phyloP scores from a whole-genome alignment of 345 rosid species.

The Noccaea bulbosa region DNA sequence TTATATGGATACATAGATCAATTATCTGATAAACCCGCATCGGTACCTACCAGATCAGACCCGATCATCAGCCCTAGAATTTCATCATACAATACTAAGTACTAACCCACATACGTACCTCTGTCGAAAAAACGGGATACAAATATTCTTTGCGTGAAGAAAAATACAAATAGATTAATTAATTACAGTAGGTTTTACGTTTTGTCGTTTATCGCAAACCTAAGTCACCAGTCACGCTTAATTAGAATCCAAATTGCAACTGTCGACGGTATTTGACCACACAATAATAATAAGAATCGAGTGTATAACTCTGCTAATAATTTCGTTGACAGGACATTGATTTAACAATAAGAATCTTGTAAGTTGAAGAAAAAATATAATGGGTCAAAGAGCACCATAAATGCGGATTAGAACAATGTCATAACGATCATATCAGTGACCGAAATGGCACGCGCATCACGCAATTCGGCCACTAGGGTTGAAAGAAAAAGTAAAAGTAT shows the following conservation, averaged over 20 bases:
- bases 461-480: slow-evolving; percentile 25
- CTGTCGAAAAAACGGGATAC: slow-evolving; percentile 2
- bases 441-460: slow-evolving; percentile 54
- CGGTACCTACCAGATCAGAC: too few relatives aligned
- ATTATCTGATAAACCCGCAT: too few relatives aligned
- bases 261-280: slow-evolving; percentile 25
- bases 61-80: too few relatives aligned
- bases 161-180: not conserved
- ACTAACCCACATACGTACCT: too few relatives aligned
- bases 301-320: slow-evolving; percentile 12
- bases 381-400: slow-evolving; percentile 34
- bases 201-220: slow-evolving; percentile 46
- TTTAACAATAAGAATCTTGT: slow-evolving; percentile 18
- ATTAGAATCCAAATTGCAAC: slow-evolving; percentile 40
- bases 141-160: not conserved
- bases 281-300: not conserved
- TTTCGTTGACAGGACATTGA: slow-evolving; percentile 33
- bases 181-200: slow-evolving; percentile 31
- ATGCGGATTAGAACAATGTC: slow-evolving; percentile 42
- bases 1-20: too few relatives aligned
- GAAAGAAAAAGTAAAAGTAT: not conserved
- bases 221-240: slow-evolving; percentile 46
- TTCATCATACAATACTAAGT: not conserved
- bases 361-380: slow-evolving; percentile 18
- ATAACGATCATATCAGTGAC: slow-evolving; percentile 50